Base-by-base conservation (phyloP, 2,329 filamentous ascomycete species). In the Alternaria solani region DNA sequence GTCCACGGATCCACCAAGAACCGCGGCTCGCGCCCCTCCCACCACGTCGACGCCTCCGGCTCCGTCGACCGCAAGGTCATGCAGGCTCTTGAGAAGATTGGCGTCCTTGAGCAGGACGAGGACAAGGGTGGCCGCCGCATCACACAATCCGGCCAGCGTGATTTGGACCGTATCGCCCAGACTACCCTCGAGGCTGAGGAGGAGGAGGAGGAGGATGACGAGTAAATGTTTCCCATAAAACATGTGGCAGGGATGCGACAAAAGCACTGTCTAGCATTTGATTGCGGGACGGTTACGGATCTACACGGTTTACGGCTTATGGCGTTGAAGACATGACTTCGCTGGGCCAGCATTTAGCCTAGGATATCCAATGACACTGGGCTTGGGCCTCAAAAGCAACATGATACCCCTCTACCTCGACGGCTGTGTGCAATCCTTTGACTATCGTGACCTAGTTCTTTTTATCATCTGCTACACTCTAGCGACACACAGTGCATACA, bases 41-140 rank as follows among this genome's bases (percentile, higher is more conserved):
- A 96, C 85, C 95, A 99, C 88, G 92, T 97, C 78, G 91, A 97
- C 81, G 95, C 94, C 82, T 94, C 90, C 75, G 94, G 94, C 82
- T 90, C 89, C 80, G 94, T 99, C 75, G 95, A 99, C 88, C 93
- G 95, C 84, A 97, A 97, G 88, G 88, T 96, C 81, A 86, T 97
- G 82, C 95, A 99, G 88, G 87, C 94, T 66, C 91, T 99, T 62
- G 95, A 97, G 91, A 97, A 98, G 91, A 97, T 99, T 78, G 94
- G 94, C 83, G 94, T 99, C 76, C 86, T 99, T 67, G 95, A 99
- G 91, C 87, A 91, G 80, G 94, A 97, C 78, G 94, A 97, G 88
- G 94, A 98, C 74, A 97, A 97, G 89, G 95, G 95, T 84, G 95
- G 95, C 80, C 92, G 95, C 81, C 90, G 95, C 83, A 98, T 99